These are phyloP conservation scores for Trichocladium antarcticum DNA, from an alignment of 495 filamentous ascomycete genomes.

Conservation along the genomic window DNA sequence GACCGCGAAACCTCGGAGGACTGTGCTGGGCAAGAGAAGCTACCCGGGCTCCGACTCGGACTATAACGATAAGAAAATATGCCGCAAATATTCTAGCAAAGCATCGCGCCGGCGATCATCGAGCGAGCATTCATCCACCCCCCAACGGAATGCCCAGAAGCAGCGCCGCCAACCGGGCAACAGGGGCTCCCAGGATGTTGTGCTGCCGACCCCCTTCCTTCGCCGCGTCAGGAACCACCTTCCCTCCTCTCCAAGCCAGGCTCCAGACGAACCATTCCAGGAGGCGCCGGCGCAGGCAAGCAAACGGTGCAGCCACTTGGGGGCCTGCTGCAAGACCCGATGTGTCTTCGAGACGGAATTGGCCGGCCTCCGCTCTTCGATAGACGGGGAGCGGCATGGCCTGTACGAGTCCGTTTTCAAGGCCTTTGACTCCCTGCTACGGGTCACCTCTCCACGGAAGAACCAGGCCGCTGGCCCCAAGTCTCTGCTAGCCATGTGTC, in stretches of 20 bases:
- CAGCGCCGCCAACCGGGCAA: constrained; percentile 6
- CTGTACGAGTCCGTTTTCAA: constrained; percentile 32
- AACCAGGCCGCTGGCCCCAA: constrained; percentile 14
- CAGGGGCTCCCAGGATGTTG: constrained; percentile 12
- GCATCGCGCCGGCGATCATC: constrained; percentile 7
- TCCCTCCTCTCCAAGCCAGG: constrained; percentile 11
- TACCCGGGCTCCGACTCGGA: constrained; percentile 8
- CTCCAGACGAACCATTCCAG: neutral
- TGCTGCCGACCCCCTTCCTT: constrained; percentile 22
- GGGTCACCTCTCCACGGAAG: constrained; percentile 26
- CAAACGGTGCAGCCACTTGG: constrained; percentile 8
- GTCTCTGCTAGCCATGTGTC: constrained; percentile 55
- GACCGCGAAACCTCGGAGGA: constrained; percentile 2
- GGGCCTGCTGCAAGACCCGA: neutral
- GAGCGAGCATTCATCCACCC: constrained; percentile 1
- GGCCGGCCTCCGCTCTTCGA: constrained; percentile 3
- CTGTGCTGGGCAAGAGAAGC: constrained; percentile 12
- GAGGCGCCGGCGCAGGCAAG: neutral
- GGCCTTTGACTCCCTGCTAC: constrained; percentile 39
- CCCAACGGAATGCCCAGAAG: constrained; percentile 6
- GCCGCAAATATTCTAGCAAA: constrained; percentile 18
- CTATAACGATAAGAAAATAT: constrained; percentile 10
- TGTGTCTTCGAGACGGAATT: constrained; percentile 16
- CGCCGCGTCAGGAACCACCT: constrained; percentile 18
- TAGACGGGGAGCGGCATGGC: constrained; percentile 1